phyloP scores from a whole-genome alignment of 2,329 filamentous ascomycete species.

The Ascochyta viciae-villosae region DNA sequence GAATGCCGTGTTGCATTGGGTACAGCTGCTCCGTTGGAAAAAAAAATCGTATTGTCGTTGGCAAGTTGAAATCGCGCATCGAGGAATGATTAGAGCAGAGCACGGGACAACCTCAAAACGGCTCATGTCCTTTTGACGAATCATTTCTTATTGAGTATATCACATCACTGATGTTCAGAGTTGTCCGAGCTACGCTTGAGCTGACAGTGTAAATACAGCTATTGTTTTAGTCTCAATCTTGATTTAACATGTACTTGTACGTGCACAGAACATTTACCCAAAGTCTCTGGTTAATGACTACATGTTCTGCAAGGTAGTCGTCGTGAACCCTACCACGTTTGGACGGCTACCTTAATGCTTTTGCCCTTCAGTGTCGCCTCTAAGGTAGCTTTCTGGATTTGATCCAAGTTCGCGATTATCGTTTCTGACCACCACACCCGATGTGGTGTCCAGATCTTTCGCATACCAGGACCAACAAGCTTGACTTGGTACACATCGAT shows the following conservation, averaged over 20 bases:
- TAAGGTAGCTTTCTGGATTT: conserved; percentile 55
- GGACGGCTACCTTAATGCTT: conserved; percentile 49
- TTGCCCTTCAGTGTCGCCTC: conserved; percentile 54
- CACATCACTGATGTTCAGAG: no score
- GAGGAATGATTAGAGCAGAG: background rate
- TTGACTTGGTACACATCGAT: conserved; percentile 60
- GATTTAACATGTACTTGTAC: background rate
- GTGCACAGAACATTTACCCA: background rate
- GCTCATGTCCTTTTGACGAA: background rate
- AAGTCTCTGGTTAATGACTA: background rate
- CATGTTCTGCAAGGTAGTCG: no score
- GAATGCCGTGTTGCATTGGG: background rate
- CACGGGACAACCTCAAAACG: background rate
- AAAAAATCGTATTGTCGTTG: no score
- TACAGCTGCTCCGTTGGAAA: no score
- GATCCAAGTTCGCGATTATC: conserved; percentile 56
- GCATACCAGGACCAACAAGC: conserved; percentile 37
- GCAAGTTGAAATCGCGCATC: background rate
- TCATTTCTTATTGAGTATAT: no score
- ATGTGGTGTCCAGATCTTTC: conserved; percentile 59
- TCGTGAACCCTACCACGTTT: background rate
- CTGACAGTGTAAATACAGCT: no score
- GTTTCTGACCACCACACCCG: conserved; percentile 61
- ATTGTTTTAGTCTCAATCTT: background rate
- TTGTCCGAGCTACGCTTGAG: no score